These are phyloP conservation scores for Verbascum thapsus DNA, from an alignment of 257 asterid genomes.

Conservation along the genomic window DNA sequence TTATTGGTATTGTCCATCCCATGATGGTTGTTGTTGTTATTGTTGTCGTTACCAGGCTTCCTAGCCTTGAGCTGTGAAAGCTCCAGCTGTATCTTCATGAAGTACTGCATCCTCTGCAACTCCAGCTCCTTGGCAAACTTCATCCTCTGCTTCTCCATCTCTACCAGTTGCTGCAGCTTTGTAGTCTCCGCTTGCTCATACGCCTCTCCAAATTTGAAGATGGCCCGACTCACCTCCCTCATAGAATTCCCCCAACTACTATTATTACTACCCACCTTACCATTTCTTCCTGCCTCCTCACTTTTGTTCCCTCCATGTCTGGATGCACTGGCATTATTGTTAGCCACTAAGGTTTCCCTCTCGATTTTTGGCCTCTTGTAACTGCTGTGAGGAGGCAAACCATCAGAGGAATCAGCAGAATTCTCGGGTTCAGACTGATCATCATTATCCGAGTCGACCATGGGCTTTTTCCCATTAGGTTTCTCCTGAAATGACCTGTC, in stretches of 20 bases:
- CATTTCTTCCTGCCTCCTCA: slow-evolving; percentile 27
- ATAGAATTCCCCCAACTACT: slow-evolving; percentile 55
- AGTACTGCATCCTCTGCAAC: slow-evolving; percentile 88
- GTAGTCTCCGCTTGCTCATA: slow-evolving; percentile 80
- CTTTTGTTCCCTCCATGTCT: slow-evolving; percentile 29
- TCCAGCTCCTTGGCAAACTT: slow-evolving; percentile 82
- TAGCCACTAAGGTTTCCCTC: slow-evolving; percentile 25
- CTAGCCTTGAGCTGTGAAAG: slow-evolving; percentile 61
- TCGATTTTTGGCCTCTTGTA: slow-evolving; percentile 50
- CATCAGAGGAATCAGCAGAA: slow-evolving; percentile 60
- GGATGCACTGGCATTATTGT: slow-evolving; percentile 22
- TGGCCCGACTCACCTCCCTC: slow-evolving; percentile 63
- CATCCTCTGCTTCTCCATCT: slow-evolving; percentile 96
- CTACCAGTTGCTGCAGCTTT: slow-evolving; percentile 80
- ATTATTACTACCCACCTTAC: slow-evolving; percentile 26
- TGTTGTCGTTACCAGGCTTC: slow-evolving; percentile 39
- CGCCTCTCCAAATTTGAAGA: slow-evolving; percentile 76
- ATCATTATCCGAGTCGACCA: slow-evolving; percentile 44
- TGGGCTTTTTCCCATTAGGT: slow-evolving; percentile 41
- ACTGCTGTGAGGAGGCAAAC: slow-evolving; percentile 53
- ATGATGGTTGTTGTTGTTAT: slow-evolving; percentile 33
- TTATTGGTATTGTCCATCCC: slow-evolving; percentile 26
- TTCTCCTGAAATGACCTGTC: slow-evolving; percentile 29
- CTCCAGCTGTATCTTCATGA: slow-evolving; percentile 83
- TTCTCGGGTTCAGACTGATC: slow-evolving; percentile 60